Conservation (phyloP, 371 early-diverging fungal genomes). For the Ordospora pajunii region DNA sequence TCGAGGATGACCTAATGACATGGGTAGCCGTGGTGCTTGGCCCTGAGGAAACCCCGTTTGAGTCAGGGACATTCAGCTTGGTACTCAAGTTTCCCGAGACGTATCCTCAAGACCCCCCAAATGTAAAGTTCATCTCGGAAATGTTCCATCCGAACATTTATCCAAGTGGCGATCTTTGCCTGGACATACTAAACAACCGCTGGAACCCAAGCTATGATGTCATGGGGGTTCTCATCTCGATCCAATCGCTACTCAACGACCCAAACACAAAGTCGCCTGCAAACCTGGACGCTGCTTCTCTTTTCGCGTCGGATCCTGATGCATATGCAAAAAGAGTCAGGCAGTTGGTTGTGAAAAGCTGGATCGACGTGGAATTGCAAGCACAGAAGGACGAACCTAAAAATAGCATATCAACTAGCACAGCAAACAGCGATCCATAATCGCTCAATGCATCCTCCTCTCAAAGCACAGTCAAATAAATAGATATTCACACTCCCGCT, state of each 20-base stretch:
- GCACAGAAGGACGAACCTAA: no score
- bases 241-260: constrained; percentile 90
- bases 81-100: constrained; percentile 84
- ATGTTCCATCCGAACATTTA: constrained; percentile 99
- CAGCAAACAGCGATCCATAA: no score
- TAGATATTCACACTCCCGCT: no score
- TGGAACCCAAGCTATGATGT: constrained; percentile 96
- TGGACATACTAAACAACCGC: constrained; percentile 80
- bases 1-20: constrained; percentile 63
- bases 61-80: constrained; percentile 95
- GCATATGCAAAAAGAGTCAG: constrained; percentile 81
- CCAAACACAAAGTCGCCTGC: constrained; percentile 94
- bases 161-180: constrained; percentile 88
- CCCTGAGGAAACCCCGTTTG: constrained; percentile 89
- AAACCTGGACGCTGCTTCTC: constrained; percentile 86
- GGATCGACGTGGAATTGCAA: constrained; percentile 62
- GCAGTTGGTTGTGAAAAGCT: constrained; percentile 80
- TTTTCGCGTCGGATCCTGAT: constrained; percentile 78
- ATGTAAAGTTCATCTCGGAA: constrained; percentile 80
- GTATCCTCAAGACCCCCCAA: constrained; percentile 95
- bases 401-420: no score
- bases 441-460: no score
- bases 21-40: constrained; percentile 97
- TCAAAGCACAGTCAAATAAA: no score
- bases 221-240: constrained; percentile 81